Evolutionary conservation across 2,329 filamentous ascomycete species (phyloP), one percentile per base, ranked within the genome.

Genomic region (Elsinoe perseae): DNA sequence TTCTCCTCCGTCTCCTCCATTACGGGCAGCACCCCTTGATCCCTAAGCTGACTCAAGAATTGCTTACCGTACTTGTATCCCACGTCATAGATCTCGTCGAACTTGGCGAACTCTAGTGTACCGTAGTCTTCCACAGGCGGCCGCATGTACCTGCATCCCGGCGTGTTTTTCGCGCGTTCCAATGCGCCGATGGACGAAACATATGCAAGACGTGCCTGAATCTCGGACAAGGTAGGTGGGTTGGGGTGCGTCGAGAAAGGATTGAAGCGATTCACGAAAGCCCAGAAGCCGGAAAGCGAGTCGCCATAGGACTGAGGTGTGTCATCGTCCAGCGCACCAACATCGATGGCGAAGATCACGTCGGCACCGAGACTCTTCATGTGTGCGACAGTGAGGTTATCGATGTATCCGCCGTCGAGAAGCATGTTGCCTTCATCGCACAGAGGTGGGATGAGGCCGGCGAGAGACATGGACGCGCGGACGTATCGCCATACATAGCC

Each of bases 401-500:
- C 93, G 54, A 97, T 85, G 69, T 98, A 98, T 14, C 93, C 93
- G 40, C 93, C 93, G 64, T 98, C 93, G 0, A 98, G 80, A 1
- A 98, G 78, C 90, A 98, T 95, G 74, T 85, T 92, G 21, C 95
- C 93, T 66, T 98, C 92, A 66, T 98, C 93, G 66, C 93, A 98
- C 18, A 98, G 80, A 0, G 93, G 93, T 10, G 95, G 95, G 5
- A 98, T 76, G 8, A 98, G 74, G 2, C 95, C 93, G 0, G 93
- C 93, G 3, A 98, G 80, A 1, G 91, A 95, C 93, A 98, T 98
- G 9, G 90, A 95, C 0, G 93, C 93, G 44, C 93, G 82, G 21
- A 98, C 88, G 65, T 98, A 98, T 40, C 95, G 83, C 93, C 93
- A 98, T 0, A 93, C 92, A 66, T 98, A 98, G 12, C 93, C 93